phyloP scores from a whole-genome alignment of 306 rosid genomes.

The Dryas alaskensis region DNA sequence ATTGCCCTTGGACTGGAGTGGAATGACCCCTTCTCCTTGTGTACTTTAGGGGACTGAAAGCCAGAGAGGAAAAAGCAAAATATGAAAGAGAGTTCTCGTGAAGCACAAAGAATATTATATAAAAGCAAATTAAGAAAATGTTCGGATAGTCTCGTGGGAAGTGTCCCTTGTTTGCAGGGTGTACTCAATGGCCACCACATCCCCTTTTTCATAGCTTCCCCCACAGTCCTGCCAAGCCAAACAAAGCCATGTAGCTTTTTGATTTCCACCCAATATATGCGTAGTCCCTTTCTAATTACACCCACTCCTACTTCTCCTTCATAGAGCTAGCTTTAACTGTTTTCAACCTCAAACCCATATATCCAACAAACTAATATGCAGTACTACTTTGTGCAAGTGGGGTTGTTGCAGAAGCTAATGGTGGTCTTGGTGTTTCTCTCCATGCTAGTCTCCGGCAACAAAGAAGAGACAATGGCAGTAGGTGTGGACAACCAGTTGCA shows the following conservation, averaged over 20 bases:
- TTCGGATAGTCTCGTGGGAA: conserved; percentile 38
- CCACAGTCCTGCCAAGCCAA: conserved; percentile 34
- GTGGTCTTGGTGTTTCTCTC: conserved; percentile 38
- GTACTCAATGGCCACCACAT: conserved; percentile 52
- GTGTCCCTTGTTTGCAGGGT: conserved; percentile 71
- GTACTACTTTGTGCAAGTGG: conserved; percentile 19
- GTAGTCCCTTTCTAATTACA: no score
- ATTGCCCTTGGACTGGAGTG: conserved; percentile 32
- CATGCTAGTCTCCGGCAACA: conserved; percentile 40
- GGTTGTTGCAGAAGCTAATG: conserved; percentile 31
- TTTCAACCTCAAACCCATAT: no score
- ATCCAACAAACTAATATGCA: neutral
- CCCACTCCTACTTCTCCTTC: no score
- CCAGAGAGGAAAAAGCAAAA: conserved; percentile 31
- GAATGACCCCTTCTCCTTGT: neutral
- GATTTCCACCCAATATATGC: no score
- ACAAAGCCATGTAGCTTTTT: conserved; percentile 41
- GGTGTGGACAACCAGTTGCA: conserved; percentile 9
- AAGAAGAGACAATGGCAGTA: conserved; percentile 16
- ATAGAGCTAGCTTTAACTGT: no score
- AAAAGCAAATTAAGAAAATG: conserved; percentile 9
- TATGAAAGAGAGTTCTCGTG: conserved; percentile 39
- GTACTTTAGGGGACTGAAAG: conserved; percentile 22
- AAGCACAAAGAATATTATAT: conserved; percentile 45
- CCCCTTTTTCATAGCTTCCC: neutral